phyloP scores from a whole-genome alignment of 1,139 yeast species.

The Pneumocystis wakefieldiae region DNA sequence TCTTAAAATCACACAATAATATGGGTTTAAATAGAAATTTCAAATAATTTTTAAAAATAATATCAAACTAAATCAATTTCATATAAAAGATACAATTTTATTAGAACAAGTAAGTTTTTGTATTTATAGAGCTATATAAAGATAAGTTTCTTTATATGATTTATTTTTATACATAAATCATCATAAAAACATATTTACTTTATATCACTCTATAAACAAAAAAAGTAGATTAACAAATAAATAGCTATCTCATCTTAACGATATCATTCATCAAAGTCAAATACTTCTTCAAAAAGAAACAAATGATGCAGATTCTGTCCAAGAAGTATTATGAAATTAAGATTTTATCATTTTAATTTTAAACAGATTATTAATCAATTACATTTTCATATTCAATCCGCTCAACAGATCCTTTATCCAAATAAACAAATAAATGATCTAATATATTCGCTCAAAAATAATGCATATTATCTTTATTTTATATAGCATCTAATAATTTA shows the following conservation, averaged over 20 bases:
- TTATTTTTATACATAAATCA: too few relatives aligned
- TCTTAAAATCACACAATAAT: neutral
- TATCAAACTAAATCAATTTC: neutral
- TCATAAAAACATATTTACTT: neutral
- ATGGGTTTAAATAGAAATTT: neutral
- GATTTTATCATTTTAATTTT: neutral
- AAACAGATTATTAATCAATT: neutral
- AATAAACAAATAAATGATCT: slow-evolving; percentile 1
- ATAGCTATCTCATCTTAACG: too few relatives aligned
- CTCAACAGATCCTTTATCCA: neutral
- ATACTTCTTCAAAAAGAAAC: neutral
- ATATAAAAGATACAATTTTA: neutral
- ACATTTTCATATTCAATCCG: neutral
- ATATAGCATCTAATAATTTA: neutral
- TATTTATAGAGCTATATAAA: neutral
- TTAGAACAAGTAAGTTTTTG: neutral
- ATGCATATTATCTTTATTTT: neutral
- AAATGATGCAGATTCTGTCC: neutral
- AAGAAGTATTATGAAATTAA: neutral
- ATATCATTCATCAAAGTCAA: too few relatives aligned
- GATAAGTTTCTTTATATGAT: neutral
- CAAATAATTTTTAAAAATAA: neutral
- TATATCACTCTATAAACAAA: too few relatives aligned
- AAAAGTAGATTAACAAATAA: too few relatives aligned
- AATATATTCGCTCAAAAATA: neutral